Percentiles rank a stretch among this genome's conserved stretches.
These are phyloP conservation scores for Penicillium occitanis DNA, from an alignment of 2,329 filamentous ascomycete species.

Conservation along the genomic window DNA sequence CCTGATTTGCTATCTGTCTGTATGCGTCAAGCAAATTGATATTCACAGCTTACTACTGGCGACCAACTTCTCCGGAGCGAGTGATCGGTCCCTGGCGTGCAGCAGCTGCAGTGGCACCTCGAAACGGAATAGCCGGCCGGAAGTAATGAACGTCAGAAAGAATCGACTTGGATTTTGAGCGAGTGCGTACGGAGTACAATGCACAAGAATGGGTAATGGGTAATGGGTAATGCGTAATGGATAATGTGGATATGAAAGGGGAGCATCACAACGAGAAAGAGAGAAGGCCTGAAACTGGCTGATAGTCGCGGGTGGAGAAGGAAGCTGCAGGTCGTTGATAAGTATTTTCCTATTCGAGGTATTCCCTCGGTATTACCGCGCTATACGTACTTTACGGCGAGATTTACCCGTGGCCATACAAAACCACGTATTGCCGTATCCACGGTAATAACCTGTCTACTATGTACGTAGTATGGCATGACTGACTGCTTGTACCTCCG, in stretches of 20 bases:
- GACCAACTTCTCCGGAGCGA: not conserved
- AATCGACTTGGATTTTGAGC: not conserved
- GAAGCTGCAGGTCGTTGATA: constrained; percentile 9
- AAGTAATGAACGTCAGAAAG: not conserved
- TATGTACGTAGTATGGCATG: not conserved
- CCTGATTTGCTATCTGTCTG: not conserved
- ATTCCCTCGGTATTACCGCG: constrained; percentile 15
- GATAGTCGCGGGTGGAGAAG: constrained; percentile 6
- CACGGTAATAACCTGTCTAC: not conserved
- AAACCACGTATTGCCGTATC: not conserved
- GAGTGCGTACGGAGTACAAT: not conserved
- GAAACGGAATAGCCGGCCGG: constrained; percentile 13
- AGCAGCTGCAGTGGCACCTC: constrained; percentile 14
- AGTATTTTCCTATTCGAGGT: constrained; percentile 22
- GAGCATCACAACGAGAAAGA: not conserved
- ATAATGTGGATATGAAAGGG: constrained; percentile 6
- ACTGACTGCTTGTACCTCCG: not conserved
- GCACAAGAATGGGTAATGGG: not conserved
- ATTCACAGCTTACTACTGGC: not conserved
- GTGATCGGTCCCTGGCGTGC: constrained; percentile 12
- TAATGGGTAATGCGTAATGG: not conserved
- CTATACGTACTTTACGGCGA: constrained; percentile 2
- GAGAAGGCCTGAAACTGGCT: constrained; percentile 12
- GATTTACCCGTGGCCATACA: not conserved
- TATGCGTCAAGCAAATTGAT: not conserved